Conservation (phyloP, 805 yeast species). For the Zygosaccharomyces pseudorouxii region DNA sequence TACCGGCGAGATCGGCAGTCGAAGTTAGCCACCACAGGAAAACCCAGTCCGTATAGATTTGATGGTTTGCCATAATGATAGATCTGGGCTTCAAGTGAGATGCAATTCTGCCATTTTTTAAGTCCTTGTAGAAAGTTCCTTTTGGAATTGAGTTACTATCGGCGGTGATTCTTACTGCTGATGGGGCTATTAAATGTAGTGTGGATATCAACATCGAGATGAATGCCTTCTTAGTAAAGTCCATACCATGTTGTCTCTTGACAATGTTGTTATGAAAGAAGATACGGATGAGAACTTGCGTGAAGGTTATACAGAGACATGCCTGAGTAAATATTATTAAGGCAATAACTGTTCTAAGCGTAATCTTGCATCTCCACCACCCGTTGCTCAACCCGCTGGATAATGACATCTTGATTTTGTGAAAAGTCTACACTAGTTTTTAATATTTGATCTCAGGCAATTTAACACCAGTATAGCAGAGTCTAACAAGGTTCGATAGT, state of each 20-base stretch:
- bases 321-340: constrained; percentile 34
- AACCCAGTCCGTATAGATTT: constrained; percentile 89
- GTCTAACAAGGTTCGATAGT: too few relatives aligned
- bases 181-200: constrained; percentile 49
- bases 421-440: too few relatives aligned
- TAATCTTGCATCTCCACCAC: constrained; percentile 12
- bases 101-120: constrained; percentile 20
- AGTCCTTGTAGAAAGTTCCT: constrained; percentile 32
- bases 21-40: constrained; percentile 81
- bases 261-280: constrained; percentile 26
- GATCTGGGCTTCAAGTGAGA: constrained; percentile 46
- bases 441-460: too few relatives aligned
- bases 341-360: constrained; percentile 18
- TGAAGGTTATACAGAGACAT: constrained; percentile 40
- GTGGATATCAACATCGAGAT: constrained; percentile 50
- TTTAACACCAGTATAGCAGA: too few relatives aligned
- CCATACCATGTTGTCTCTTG: constrained; percentile 41
- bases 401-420: not conserved
- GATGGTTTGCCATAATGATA: constrained; percentile 79
- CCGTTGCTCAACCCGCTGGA: not conserved
- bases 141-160: constrained; percentile 37
- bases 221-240: constrained; percentile 55
- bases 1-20: constrained; percentile 57
- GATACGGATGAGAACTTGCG: constrained; percentile 41
- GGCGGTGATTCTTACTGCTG: constrained; percentile 48